Evolutionary conservation across 164 flowering plant species (phyloP).

Genomic region (grape (Vitis vinifera)): ASM3070453v1 NC_081813.1:8768001-8768500

Average conservation of each 20-base stretch:
- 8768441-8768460: too few species aligned
- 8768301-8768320: too few species aligned
- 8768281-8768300: too few species aligned
- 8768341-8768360: too few species aligned
- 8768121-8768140: neutral
- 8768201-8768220: constrained; percentile 89
- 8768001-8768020: neutral
- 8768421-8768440: too few species aligned
- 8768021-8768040: constrained; percentile 56
- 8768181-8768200: constrained; percentile 89
- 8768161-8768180: constrained; percentile 42
- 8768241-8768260: neutral
- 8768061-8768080: constrained; percentile 82
- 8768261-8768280: too few species aligned
- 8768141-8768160: neutral
- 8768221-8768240: constrained; percentile 51
- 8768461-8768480: too few species aligned
- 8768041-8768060: constrained; percentile 74
- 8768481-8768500: too few species aligned
- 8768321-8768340: too few species aligned
- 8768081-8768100: constrained; percentile 56
- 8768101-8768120: neutral
- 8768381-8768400: too few species aligned
- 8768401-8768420: too few species aligned
- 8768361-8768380: too few species aligned